These are phyloP conservation scores for Phytopythium oedochilum DNA, from an alignment of 352 stramenopile species.

Conservation along the genomic window DNA sequence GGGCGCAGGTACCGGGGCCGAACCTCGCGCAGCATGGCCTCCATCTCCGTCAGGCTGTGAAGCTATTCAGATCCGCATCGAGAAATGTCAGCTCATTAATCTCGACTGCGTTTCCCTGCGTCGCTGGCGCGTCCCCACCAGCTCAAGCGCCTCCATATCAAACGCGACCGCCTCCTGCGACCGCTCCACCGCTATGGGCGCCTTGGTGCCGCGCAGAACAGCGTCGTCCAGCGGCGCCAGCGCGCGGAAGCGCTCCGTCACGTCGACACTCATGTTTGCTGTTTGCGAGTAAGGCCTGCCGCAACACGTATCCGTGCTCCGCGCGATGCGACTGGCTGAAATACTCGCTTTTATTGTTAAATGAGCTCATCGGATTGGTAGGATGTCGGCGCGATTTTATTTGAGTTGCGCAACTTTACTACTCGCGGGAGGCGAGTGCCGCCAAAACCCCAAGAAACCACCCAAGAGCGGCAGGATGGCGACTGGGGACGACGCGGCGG, in stretches of 20 bases:
- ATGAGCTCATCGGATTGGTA: too few relatives aligned
- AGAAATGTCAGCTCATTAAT: not conserved
- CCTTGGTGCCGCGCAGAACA: not conserved
- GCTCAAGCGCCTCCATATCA: constrained; percentile 18
- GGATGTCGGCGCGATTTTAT: too few relatives aligned
- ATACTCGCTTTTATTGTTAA: not conserved
- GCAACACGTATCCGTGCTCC: not conserved
- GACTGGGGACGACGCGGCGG: constrained; percentile 7
- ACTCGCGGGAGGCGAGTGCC: not conserved
- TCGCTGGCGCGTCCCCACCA: constrained; percentile 11
- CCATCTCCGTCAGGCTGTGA: constrained; percentile 42
- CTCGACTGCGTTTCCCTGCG: not conserved
- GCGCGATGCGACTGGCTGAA: not conserved
- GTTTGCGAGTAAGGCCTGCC: too few relatives aligned
- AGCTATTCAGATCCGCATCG: constrained; percentile 17
- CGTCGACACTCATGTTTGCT: constrained; percentile 18
- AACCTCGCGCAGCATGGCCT: constrained; percentile 43
- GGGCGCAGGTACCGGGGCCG: constrained; percentile 52
- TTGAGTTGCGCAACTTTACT: not conserved
- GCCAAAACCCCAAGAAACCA: constrained; percentile 1
- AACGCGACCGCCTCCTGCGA: constrained; percentile 8
- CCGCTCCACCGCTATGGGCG: not conserved
- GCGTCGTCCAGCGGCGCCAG: constrained; percentile 16
- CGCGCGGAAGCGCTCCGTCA: constrained; percentile 29
- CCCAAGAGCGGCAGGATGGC: not conserved